These are phyloP conservation scores for Casuarina cunninghamiana DNA, from an alignment of 306 rosid species.

Conservation along the genomic window DNA sequence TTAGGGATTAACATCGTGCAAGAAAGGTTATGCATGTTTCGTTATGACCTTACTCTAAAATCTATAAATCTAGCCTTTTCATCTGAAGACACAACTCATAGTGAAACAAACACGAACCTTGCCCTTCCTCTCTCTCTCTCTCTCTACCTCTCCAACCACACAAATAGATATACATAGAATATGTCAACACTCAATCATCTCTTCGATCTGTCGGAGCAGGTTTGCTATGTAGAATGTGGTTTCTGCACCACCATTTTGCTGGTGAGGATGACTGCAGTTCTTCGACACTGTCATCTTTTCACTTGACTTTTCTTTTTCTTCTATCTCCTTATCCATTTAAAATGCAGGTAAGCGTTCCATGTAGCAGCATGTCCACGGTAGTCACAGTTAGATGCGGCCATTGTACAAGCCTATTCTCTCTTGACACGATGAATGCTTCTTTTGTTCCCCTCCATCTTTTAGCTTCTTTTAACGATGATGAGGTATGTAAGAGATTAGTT, in stretches of 20 bases:
- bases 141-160: conserved; percentile 7
- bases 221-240: conserved; percentile 90
- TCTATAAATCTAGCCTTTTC: conserved; percentile 44
- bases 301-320: not conserved
- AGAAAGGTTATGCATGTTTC: conserved; percentile 29
- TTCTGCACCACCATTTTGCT: conserved; percentile 74
- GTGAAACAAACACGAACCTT: conserved; percentile 15
- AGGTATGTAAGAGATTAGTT: conserved; percentile 31
- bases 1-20: conserved; percentile 25
- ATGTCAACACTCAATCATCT: conserved; percentile 70
- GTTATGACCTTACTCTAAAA: conserved; percentile 37
- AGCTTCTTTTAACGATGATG: conserved; percentile 59
- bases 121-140: conserved; percentile 25
- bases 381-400: conserved; percentile 96
- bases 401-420: conserved; percentile 80
- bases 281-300: conserved; percentile 9
- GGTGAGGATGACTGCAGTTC: conserved; percentile 41
- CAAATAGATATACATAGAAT: not conserved
- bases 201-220: conserved; percentile 78
- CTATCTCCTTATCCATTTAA: conserved; percentile 5
- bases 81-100: conserved; percentile 8
- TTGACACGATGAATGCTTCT: conserved; percentile 85
- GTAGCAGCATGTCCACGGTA: conserved; percentile 81
- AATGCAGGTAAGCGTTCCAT: conserved; percentile 89
- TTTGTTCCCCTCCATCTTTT: conserved; percentile 79